A percentile compares a stretch with the other conserved stretches of the same genome.
phyloP scores from a whole-genome alignment of 805 yeast species.

The Candida nanaspora region DNA sequence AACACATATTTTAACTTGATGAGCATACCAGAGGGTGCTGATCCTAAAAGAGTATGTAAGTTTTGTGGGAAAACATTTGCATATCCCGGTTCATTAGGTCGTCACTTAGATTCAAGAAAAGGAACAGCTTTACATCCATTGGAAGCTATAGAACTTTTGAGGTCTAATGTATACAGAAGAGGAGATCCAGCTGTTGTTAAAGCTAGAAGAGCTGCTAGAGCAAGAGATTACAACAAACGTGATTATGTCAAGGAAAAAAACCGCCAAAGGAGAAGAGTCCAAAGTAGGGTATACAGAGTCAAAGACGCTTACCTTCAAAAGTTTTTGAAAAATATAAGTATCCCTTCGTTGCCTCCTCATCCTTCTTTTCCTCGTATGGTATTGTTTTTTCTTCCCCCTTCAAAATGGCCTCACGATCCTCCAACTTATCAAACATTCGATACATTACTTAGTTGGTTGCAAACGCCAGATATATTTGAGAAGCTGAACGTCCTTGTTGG shows the following conservation, averaged over 20 bases:
- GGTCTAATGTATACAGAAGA: constrained; percentile 44
- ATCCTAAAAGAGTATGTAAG: constrained; percentile 34
- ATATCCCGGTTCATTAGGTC: constrained; percentile 52
- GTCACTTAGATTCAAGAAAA: constrained; percentile 50
- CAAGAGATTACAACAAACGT: constrained; percentile 38
- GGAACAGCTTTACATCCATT: constrained; percentile 48
- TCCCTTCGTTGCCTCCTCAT: constrained; percentile 32
- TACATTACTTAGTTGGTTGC: constrained; percentile 7
- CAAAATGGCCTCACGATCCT: constrained; percentile 46
- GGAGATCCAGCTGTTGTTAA: constrained; percentile 38
- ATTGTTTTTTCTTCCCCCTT: constrained; percentile 36
- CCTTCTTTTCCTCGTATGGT: constrained; percentile 46
- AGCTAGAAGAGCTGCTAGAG: constrained; percentile 31
- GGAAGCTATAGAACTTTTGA: constrained; percentile 35
- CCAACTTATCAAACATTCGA: constrained; percentile 40
- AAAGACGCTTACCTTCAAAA: constrained; percentile 26
- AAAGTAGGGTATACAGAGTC: constrained; percentile 36
- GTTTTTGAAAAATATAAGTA: constrained; percentile 29
- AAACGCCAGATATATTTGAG: background rate
- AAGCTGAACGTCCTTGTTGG: background rate
- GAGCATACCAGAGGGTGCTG: constrained; percentile 16
- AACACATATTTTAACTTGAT: background rate
- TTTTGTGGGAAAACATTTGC: constrained; percentile 49
- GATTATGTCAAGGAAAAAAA: constrained; percentile 41
- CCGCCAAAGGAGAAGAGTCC: constrained; percentile 33